phyloP scores from a whole-genome alignment of 2,329 filamentous ascomycete genomes.

The Cercospora sojina region DNA sequence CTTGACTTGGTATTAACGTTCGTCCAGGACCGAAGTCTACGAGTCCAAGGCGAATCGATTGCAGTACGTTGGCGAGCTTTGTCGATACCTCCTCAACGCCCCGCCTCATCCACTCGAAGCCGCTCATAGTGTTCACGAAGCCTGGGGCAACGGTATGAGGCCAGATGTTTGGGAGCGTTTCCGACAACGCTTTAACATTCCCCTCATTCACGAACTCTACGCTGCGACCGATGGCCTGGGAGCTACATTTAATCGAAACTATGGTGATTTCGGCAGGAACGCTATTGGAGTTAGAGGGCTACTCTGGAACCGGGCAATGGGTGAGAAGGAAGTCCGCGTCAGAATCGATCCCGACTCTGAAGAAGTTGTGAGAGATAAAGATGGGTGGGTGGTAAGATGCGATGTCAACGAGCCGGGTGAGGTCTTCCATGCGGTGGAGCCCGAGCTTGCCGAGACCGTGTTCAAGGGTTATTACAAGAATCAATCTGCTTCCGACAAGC shows the following conservation, averaged over 20 bases:
- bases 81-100: slow-evolving; percentile 73
- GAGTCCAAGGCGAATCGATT: slow-evolving; percentile 68
- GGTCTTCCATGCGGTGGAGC: slow-evolving; percentile 67
- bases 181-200: slow-evolving; percentile 62
- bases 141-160: slow-evolving; percentile 79
- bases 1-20: not conserved
- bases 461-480: slow-evolving; percentile 87
- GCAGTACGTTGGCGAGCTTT: slow-evolving; percentile 83
- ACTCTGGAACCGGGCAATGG: slow-evolving; percentile 31
- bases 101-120: slow-evolving; percentile 65
- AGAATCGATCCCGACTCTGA: slow-evolving; percentile 67
- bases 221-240: slow-evolving; percentile 39
- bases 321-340: slow-evolving; percentile 55
- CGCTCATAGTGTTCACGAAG: slow-evolving; percentile 66
- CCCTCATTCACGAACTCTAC: slow-evolving; percentile 39
- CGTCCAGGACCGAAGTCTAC: slow-evolving; percentile 58
- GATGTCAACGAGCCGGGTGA: slow-evolving; percentile 68
- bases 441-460: slow-evolving; percentile 57
- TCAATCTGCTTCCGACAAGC: slow-evolving; percentile 64
- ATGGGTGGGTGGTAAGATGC: slow-evolving; percentile 65
- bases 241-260: slow-evolving; percentile 31
- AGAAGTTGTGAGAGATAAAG: slow-evolving; percentile 62
- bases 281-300: slow-evolving; percentile 31
- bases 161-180: slow-evolving; percentile 82
- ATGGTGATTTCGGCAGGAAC: slow-evolving; percentile 31